Conservation (phyloP, 2,329 filamentous ascomycete species). For the Scedosporium minutisporum region DNA sequence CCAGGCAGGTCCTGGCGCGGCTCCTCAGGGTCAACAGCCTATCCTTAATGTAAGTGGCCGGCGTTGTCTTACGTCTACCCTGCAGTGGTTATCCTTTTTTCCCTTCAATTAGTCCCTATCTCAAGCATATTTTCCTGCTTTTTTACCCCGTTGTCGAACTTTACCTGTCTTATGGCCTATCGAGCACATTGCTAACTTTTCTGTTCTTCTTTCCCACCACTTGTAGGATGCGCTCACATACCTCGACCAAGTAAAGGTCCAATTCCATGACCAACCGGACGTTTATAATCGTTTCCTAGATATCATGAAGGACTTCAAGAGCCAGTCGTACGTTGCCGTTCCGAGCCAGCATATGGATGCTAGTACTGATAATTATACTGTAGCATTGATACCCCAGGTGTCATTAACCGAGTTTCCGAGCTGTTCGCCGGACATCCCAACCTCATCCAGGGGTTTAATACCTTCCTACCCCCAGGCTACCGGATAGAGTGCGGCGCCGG, state of each 20-base stretch:
- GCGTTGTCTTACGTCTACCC: neutral
- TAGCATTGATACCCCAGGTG: constrained; percentile 90
- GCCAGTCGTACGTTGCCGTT: constrained; percentile 64
- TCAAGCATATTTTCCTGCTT: too few species aligned
- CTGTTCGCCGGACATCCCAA: constrained; percentile 93
- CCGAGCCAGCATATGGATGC: neutral
- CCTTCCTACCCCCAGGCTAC: constrained; percentile 90
- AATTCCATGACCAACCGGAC: constrained; percentile 92
- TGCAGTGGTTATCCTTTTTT: too few species aligned
- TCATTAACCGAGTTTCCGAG: constrained; percentile 92
- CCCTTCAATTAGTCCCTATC: too few species aligned
- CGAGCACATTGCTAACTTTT: too few species aligned
- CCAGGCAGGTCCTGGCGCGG: constrained; percentile 32
- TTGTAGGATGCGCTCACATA: constrained; percentile 72
- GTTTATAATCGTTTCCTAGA: constrained; percentile 96
- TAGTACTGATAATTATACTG: neutral
- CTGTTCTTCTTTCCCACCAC: neutral
- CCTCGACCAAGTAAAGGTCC: constrained; percentile 95
- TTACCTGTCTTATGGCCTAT: too few species aligned
- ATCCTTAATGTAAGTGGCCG: constrained; percentile 40
- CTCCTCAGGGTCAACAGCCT: constrained; percentile 31
- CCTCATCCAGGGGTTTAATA: constrained; percentile 96
- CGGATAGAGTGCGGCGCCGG: constrained; percentile 91
- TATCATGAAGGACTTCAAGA: constrained; percentile 99
- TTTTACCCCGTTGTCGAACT: too few species aligned